These are phyloP conservation scores for Carex parvula DNA, from an alignment of 176 grass and related monocot genomes.

Conservation along the genomic window DNA sequence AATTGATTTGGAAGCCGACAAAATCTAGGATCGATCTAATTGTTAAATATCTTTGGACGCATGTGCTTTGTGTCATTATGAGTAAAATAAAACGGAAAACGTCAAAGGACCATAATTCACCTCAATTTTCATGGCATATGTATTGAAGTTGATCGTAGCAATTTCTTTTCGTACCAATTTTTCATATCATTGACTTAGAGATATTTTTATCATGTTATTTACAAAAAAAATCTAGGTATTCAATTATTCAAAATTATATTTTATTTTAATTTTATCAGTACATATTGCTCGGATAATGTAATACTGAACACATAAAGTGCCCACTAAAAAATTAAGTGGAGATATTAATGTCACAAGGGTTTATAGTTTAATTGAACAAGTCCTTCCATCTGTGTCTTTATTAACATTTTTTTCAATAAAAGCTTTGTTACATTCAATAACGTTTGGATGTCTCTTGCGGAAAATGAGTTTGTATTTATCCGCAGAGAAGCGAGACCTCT, in stretches of 20 bases:
- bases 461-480: too few relatives aligned
- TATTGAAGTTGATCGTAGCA: background rate
- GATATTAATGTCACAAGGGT: background rate
- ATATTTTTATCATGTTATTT: background rate
- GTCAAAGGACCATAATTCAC: background rate
- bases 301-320: background rate
- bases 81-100: background rate
- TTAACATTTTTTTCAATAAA: background rate
- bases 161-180: background rate
- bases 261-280: background rate
- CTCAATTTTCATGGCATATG: background rate
- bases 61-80: background rate
- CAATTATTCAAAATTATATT: background rate
- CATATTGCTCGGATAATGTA: background rate
- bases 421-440: too few relatives aligned
- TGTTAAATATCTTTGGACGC: background rate
- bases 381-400: background rate
- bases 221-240: background rate
- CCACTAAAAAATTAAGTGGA: background rate
- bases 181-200: background rate
- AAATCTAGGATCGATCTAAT: background rate
- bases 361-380: background rate
- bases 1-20: background rate
- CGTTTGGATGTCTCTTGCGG: too few relatives aligned
- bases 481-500: background rate